Percentiles rank a stretch among this genome's conserved stretches.
Evolutionary conservation across 2,329 filamentous ascomycete genomes (phyloP).

Genomic region (Claviceps monticola): DNA sequence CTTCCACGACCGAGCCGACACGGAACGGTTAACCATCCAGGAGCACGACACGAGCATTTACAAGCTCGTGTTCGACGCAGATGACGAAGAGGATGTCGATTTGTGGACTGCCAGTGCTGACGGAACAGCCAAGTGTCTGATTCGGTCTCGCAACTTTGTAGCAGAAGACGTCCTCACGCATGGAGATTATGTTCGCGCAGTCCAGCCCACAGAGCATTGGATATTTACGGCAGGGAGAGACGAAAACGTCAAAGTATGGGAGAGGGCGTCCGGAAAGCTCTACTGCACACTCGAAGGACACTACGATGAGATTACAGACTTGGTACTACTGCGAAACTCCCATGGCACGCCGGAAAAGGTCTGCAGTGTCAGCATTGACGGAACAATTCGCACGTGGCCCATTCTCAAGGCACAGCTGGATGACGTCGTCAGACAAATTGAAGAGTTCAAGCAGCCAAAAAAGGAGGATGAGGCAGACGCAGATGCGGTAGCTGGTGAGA

Average conservation of each 20-base stretch:
- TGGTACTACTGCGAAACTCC: slow-evolving; percentile 44
- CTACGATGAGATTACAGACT: slow-evolving; percentile 81
- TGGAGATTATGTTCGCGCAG: slow-evolving; percentile 78
- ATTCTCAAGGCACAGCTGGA: slow-evolving; percentile 48
- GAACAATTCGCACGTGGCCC: slow-evolving; percentile 75
- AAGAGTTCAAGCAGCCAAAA: slow-evolving; percentile 31
- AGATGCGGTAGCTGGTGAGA: slow-evolving; percentile 27
- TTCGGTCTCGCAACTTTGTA: slow-evolving; percentile 53
- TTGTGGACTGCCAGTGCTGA: slow-evolving; percentile 92
- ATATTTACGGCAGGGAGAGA: slow-evolving; percentile 80
- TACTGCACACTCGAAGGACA: slow-evolving; percentile 68
- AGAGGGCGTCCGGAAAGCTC: slow-evolving; percentile 56
- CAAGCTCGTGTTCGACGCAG: slow-evolving; percentile 55
- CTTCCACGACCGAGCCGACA: slow-evolving; percentile 25
- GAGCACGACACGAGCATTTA: slow-evolving; percentile 90
- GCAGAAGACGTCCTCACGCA: slow-evolving; percentile 62
- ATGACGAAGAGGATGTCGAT: slow-evolving; percentile 49
- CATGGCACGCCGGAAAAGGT: slow-evolving; percentile 32
- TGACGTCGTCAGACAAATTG: slow-evolving; percentile 29
- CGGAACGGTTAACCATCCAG: slow-evolving; percentile 41
- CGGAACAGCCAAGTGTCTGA: slow-evolving; percentile 70
- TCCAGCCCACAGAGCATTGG: slow-evolving; percentile 63
- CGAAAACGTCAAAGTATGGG: slow-evolving; percentile 87
- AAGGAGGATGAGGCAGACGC: slow-evolving; percentile 27
- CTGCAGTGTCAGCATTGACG: slow-evolving; percentile 80